Conservation (phyloP, 352 stramenopile genomes). For the Phytophthora lateralis region DNA sequence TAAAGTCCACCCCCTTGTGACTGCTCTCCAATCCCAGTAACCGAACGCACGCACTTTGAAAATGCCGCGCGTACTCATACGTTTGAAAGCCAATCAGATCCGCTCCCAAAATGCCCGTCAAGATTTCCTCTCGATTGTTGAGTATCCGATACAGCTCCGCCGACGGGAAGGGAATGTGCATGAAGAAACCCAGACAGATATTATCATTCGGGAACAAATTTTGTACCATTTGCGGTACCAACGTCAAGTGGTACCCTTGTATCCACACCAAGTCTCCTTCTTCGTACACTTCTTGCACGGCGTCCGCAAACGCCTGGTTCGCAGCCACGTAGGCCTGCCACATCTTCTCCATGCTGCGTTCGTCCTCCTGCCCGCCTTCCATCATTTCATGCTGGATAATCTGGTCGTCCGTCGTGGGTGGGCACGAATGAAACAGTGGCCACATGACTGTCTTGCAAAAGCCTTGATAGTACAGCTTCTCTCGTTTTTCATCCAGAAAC, state of each 20-base stretch:
- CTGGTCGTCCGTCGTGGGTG: constrained; percentile 80
- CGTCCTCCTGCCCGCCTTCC: constrained; percentile 48
- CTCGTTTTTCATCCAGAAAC: constrained; percentile 87
- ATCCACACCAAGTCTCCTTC: constrained; percentile 92
- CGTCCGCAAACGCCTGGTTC: constrained; percentile 89
- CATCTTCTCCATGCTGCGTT: constrained; percentile 77
- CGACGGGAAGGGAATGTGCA: constrained; percentile 92
- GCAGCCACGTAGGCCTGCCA: constrained; percentile 91
- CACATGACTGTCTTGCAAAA: constrained; percentile 93
- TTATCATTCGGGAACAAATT: constrained; percentile 92
- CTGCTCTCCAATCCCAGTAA: constrained; percentile 89
- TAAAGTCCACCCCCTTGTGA: constrained; percentile 89
- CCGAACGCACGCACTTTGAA: constrained; percentile 85
- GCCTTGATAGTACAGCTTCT: constrained; percentile 90
- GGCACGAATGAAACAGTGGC: constrained; percentile 90
- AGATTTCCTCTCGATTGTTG: constrained; percentile 86
- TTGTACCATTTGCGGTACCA: constrained; percentile 90
- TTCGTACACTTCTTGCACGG: constrained; percentile 87
- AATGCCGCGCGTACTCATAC: constrained; percentile 91
- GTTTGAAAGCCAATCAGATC: constrained; percentile 92
- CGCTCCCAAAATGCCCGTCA: constrained; percentile 87
- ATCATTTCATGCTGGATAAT: constrained; percentile 67
- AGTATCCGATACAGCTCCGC: constrained; percentile 91
- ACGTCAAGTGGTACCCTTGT: constrained; percentile 91
- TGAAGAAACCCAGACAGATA: constrained; percentile 85